Evolutionary conservation across 495 filamentous ascomycete species (phyloP).

Genomic region (Cercophora scortea): DNA sequence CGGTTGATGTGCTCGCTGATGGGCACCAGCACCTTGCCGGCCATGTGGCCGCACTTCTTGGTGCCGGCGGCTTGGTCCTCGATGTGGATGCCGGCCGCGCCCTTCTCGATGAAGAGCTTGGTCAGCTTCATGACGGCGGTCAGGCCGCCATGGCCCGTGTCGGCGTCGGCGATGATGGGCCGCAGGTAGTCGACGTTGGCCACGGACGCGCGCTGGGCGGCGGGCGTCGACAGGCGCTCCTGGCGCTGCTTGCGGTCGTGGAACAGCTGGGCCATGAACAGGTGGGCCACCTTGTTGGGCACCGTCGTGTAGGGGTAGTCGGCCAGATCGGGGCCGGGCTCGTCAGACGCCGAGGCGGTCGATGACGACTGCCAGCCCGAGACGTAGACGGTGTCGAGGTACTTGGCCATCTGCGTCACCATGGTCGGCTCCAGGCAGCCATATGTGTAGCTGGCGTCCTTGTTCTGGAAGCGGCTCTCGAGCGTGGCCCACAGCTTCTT

Average conservation of each 20-base stretch:
- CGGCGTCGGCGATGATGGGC: conserved; percentile 93
- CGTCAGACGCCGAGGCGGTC: conserved; percentile 86
- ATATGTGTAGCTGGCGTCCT: conserved; percentile 86
- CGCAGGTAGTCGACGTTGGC: conserved; percentile 89
- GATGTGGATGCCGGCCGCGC: conserved; percentile 96
- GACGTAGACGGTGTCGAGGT: conserved; percentile 96
- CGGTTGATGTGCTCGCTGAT: conserved; percentile 99
- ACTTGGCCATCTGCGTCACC: conserved; percentile 99
- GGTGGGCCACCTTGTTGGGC: conserved; percentile 93
- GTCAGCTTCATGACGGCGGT: conserved; percentile 99
- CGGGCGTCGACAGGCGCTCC: conserved; percentile 76
- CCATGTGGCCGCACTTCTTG: conserved; percentile 99
- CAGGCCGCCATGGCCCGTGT: conserved; percentile 93
- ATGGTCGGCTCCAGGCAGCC: conserved; percentile 96
- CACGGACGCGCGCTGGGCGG: conserved; percentile 61
- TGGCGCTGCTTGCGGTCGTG: conserved; percentile 98
- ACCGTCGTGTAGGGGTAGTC: conserved; percentile 99
- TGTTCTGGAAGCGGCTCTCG: conserved; percentile 76
- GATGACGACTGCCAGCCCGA: conserved; percentile 98
- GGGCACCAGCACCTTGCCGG: conserved; percentile 94
- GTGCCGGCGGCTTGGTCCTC: conserved; percentile 98
- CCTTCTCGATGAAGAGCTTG: conserved; percentile 94
- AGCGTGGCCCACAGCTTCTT: conserved; percentile 95
- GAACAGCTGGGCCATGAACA: conserved; percentile 98
- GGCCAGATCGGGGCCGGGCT: conserved; percentile 94